Evolutionary conservation across 352 stramenopile species (phyloP).

Genomic region (Thalassiosira exigua): DNA sequence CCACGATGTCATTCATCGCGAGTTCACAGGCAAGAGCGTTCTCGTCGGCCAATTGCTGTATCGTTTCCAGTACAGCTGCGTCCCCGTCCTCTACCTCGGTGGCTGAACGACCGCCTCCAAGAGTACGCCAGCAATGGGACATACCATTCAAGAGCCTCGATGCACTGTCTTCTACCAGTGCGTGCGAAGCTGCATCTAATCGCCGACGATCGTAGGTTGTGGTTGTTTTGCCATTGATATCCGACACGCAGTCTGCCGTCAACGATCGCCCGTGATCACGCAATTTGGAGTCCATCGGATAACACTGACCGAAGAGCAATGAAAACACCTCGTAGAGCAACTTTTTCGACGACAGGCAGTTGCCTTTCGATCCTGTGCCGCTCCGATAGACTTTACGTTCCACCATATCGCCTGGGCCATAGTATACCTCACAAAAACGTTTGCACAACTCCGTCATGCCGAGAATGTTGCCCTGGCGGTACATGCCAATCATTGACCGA

Average conservation of each 20-base stretch:
- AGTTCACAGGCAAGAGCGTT: background rate
- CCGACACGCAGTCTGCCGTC: background rate
- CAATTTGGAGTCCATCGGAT: too few species aligned
- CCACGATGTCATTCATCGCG: background rate
- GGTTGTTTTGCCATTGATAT: too few species aligned
- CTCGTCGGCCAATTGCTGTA: background rate
- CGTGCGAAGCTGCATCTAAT: too few species aligned
- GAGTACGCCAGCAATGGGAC: too few species aligned
- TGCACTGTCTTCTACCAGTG: too few species aligned
- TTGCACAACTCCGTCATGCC: background rate
- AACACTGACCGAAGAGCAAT: background rate
- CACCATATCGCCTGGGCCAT: background rate
- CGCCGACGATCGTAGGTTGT: too few species aligned
- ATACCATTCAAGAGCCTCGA: too few species aligned
- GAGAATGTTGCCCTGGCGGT: background rate
- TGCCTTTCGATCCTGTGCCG: constrained; percentile 6
- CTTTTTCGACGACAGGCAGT: background rate
- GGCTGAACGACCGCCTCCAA: too few species aligned
- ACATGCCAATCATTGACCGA: background rate
- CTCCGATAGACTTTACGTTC: constrained; percentile 6
- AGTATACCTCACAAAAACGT: constrained; percentile 1
- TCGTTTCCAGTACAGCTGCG: background rate
- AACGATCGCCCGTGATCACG: background rate
- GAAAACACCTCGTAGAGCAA: constrained; percentile 5
- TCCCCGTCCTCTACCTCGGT: too few species aligned